Percentiles rank a stretch among this genome's conserved stretches.
Evolutionary conservation across 495 filamentous ascomycete species (phyloP).

Genomic region (Penicillium pulvis): DNA sequence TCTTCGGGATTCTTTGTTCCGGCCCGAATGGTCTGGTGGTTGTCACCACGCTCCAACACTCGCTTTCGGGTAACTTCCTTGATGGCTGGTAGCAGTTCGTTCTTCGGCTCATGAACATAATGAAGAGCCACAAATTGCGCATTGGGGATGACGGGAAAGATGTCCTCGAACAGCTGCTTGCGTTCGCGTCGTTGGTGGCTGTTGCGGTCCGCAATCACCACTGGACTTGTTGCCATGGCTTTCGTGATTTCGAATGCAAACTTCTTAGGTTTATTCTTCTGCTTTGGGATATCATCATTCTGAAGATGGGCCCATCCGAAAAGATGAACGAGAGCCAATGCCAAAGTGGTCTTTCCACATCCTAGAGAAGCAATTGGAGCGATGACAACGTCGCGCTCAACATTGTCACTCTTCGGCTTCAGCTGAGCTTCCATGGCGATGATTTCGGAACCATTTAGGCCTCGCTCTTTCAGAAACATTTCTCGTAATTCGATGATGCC

Average conservation of each 20-base stretch:
- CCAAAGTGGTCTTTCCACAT: conserved; percentile 95
- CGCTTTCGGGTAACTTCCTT: conserved; percentile 73
- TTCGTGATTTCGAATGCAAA: conserved; percentile 71
- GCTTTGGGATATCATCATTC: conserved; percentile 92
- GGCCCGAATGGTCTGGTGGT: conserved; percentile 95
- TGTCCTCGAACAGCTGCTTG: conserved; percentile 80
- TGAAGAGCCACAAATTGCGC: conserved; percentile 87
- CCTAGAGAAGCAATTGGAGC: conserved; percentile 89
- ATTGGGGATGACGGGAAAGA: conserved; percentile 57
- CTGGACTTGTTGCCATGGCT: conserved; percentile 59
- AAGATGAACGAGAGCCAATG: conserved; percentile 75
- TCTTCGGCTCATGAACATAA: conserved; percentile 76
- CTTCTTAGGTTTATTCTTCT: conserved; percentile 64
- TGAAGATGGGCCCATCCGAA: conserved; percentile 95
- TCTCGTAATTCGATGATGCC: conserved; percentile 93
- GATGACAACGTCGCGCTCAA: conserved; percentile 68
- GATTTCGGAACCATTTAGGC: conserved; percentile 84
- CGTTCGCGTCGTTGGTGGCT: conserved; percentile 89
- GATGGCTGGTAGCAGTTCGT: conserved; percentile 59
- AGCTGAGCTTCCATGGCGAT: conserved; percentile 61
- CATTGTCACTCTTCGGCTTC: conserved; percentile 37
- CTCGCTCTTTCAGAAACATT: conserved; percentile 77
- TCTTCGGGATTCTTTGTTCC: conserved; percentile 64
- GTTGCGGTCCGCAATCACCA: conserved; percentile 90
- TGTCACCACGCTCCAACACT: conserved; percentile 85